Evolutionary conservation across 169 alveolate genomes (phyloP), one percentile per base, ranked within the genome.

Genomic region (Plasmodium chabaudi): DNA sequence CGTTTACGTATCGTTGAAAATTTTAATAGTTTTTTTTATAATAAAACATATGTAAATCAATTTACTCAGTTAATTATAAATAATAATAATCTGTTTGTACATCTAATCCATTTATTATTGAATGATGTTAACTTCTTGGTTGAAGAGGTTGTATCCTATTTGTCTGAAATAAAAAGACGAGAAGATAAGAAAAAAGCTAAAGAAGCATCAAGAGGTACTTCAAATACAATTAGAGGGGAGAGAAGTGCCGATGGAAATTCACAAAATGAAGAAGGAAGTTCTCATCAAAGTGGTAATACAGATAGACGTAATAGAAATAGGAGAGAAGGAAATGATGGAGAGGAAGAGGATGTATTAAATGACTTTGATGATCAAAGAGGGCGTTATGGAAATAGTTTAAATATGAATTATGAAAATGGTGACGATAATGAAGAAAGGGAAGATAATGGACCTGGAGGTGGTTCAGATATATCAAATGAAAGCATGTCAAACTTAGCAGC

Each of bases 81-180:
- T 39, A 93, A 90, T 56, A 91, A 90, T 72, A 95, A 96, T 86
- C 70, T 92, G 47, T 96, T 95, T 71, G 95, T 96, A n/a, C 97
- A 96, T 25, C 87, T 96, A 86, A 92, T 96, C 72, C 98, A 96
- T 73, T 93, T 96, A 75, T 92, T 96, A 27, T 94, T 96, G 57
- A 94, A 93, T 47, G 98, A 96, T 92, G 95, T 95, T 25, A 88
- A 95, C 49, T 93, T 94, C 72, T 75, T 96, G 10, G 94, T 96
- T 34, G 98, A 96, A 69, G 97, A 96, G 79, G 98, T 95, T 6
- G 94, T 96, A 27, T 92, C 97, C 25, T 94, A 93, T 60, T 93
- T 96, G 10, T 89, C 97, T 1, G 98, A 96, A 77, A 94, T 96
- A 10, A 92, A 95, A 47, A 94, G 95, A 25, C 56, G 98, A 21